Conservation (phyloP, 805 yeast genomes). For the Alloascoidea africana region DNA sequence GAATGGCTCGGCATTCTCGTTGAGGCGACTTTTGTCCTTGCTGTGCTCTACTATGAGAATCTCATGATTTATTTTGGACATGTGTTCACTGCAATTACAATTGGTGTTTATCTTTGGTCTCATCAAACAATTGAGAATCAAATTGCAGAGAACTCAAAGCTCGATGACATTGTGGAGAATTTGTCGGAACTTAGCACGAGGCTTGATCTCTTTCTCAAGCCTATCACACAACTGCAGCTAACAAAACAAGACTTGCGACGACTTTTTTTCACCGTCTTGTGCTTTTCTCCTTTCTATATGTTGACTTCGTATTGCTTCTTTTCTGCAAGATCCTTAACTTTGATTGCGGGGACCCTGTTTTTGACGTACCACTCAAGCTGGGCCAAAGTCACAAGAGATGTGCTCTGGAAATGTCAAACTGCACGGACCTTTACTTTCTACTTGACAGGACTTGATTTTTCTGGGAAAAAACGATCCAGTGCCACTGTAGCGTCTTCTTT, state of each 20-base stretch:
- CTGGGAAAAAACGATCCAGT: constrained; percentile 7
- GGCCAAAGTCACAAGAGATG: constrained; percentile 66
- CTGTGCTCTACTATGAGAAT: constrained; percentile 67
- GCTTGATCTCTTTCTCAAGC: constrained; percentile 63
- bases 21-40: constrained; percentile 35
- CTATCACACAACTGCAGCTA: constrained; percentile 59
- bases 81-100: constrained; percentile 32
- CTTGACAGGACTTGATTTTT: constrained; percentile 74
- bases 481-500: background rate
- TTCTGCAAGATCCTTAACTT: constrained; percentile 54
- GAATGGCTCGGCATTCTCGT: constrained; percentile 58
- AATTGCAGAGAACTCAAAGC: constrained; percentile 55
- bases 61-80: constrained; percentile 72
- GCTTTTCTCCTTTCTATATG: constrained; percentile 76
- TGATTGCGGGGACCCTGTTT: constrained; percentile 40
- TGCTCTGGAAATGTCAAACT: constrained; percentile 70
- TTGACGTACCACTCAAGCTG: constrained; percentile 81
- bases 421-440: constrained; percentile 64
- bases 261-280: constrained; percentile 67
- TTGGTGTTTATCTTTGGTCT: constrained; percentile 16
- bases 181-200: constrained; percentile 62
- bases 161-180: constrained; percentile 73
- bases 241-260: constrained; percentile 70
- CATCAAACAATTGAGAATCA: constrained; percentile 18
- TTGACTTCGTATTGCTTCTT: constrained; percentile 51